Evolutionary conservation across 345 rosid genomes (phyloP).

Genomic region (Nephelium lappaceum): DNA sequence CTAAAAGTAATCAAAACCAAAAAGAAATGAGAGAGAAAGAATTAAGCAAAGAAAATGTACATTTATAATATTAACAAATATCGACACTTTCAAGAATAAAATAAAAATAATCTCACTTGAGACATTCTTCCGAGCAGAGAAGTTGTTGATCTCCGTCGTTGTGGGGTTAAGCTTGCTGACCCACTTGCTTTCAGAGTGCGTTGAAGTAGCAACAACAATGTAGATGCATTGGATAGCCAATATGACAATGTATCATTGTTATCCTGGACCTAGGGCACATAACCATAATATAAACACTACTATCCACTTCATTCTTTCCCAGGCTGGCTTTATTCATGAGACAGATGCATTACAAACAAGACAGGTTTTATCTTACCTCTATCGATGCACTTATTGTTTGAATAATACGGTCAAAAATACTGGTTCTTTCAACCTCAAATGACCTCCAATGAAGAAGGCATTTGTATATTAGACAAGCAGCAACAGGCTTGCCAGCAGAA

Average conservation of each 20-base stretch:
- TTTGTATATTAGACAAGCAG: slow-evolving; percentile 91
- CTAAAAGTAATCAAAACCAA: slow-evolving; percentile 42
- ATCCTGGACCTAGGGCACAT: slow-evolving; percentile 60
- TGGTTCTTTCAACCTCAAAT: slow-evolving; percentile 90
- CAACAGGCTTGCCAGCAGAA: slow-evolving; percentile 83
- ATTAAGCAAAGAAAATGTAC: slow-evolving; percentile 6
- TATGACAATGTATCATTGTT: slow-evolving; percentile 77
- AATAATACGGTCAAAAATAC: slow-evolving; percentile 80
- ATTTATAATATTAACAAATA: neutral
- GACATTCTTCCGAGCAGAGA: slow-evolving; percentile 90
- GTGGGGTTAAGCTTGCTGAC: slow-evolving; percentile 68
- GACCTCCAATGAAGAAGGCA: slow-evolving; percentile 95
- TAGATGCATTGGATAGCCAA: slow-evolving; percentile 94
- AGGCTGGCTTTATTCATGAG: neutral
- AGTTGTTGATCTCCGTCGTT: slow-evolving; percentile 64
- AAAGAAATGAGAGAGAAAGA: slow-evolving; percentile 8
- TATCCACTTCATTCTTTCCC: neutral
- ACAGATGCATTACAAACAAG: neutral
- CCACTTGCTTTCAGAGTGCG: slow-evolving; percentile 89
- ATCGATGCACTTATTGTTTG: slow-evolving; percentile 82
- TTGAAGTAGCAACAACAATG: slow-evolving; percentile 77
- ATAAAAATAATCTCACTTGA: slow-evolving; percentile 48
- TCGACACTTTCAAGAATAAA: neutral
- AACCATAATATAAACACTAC: slow-evolving; percentile 11
- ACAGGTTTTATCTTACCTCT: slow-evolving; percentile 49